These are phyloP conservation scores for Ottelia alismoides DNA, from an alignment of 106 monocot species.

Conservation along the genomic window DNA sequence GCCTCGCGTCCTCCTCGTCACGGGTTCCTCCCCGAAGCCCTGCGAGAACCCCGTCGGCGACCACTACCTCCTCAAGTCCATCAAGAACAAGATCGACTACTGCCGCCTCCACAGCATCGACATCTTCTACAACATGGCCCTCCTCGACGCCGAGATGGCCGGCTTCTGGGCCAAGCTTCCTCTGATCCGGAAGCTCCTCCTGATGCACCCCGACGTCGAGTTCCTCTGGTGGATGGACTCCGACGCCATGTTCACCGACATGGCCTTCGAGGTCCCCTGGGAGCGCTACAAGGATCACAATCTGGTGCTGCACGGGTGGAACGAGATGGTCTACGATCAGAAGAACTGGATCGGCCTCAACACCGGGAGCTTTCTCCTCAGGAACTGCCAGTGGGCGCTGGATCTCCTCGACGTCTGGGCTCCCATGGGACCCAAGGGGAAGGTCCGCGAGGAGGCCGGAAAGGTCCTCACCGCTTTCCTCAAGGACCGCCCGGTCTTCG, in stretches of 20 bases:
- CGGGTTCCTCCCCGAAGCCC: slow-evolving; percentile 83
- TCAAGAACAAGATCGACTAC: slow-evolving; percentile 96
- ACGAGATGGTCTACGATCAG: slow-evolving; percentile 89
- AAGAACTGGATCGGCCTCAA: slow-evolving; percentile 90
- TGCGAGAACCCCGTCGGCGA: slow-evolving; percentile 95
- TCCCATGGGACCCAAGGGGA: slow-evolving; percentile 85
- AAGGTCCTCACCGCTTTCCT: slow-evolving; percentile 52
- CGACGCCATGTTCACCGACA: slow-evolving; percentile 97
- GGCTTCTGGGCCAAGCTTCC: slow-evolving; percentile 94
- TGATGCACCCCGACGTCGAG: slow-evolving; percentile 77
- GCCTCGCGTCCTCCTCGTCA: slow-evolving; percentile 63
- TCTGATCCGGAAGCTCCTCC: slow-evolving; percentile 59
- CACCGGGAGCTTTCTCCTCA: slow-evolving; percentile 72
- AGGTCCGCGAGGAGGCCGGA: slow-evolving; percentile 60
- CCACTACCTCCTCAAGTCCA: slow-evolving; percentile 79
- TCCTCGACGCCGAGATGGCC: slow-evolving; percentile 89
- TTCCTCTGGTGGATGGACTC: slow-evolving; percentile 95
- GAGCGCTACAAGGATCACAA: slow-evolving; percentile 38
- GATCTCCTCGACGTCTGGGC: slow-evolving; percentile 85
- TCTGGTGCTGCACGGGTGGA: slow-evolving; percentile 83
- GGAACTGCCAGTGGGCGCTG: slow-evolving; percentile 77
- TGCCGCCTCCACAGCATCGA: slow-evolving; percentile 71
- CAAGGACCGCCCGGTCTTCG: slow-evolving; percentile 79
- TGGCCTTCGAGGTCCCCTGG: slow-evolving; percentile 95
- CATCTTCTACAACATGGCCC: slow-evolving; percentile 85